Evolutionary conservation across 805 yeast species (phyloP).

Genomic region (Maudiozyma saulgeensis): DNA sequence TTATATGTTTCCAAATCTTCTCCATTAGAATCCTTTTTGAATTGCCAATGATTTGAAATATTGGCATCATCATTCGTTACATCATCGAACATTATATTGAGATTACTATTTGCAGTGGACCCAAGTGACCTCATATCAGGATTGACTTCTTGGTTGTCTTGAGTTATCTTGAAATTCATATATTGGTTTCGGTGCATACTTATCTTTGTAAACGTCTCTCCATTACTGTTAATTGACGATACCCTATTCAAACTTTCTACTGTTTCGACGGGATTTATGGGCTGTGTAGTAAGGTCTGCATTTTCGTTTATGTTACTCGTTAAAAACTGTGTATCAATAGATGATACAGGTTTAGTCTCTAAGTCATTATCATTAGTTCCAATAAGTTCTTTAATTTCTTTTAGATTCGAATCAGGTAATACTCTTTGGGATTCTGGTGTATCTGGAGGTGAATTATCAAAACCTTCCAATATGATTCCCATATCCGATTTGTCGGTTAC

Average conservation of each 20-base stretch:
- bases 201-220: neutral
- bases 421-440: constrained; percentile 9
- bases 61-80: constrained; percentile 13
- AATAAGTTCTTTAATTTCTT: neutral
- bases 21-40: constrained; percentile 5
- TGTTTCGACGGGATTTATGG: neutral
- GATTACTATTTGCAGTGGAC: neutral
- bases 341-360: neutral
- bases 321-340: neutral
- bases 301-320: neutral
- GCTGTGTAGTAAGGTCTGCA: neutral
- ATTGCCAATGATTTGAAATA: constrained; percentile 11
- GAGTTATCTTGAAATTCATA: constrained; percentile 2
- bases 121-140: neutral
- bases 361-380: too few relatives aligned
- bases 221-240: neutral
- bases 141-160: neutral
- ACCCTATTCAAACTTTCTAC: neutral
- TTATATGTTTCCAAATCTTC: constrained; percentile 7
- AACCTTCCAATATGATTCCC: neutral
- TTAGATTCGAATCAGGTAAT: neutral
- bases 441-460: constrained; percentile 6
- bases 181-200: neutral
- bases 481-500: neutral
- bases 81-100: constrained; percentile 7